A percentile compares a stretch with the other conserved stretches of the same genome.
phyloP scores from a whole-genome alignment of 352 stramenopile species.

The Phytopythium mirpurense region DNA sequence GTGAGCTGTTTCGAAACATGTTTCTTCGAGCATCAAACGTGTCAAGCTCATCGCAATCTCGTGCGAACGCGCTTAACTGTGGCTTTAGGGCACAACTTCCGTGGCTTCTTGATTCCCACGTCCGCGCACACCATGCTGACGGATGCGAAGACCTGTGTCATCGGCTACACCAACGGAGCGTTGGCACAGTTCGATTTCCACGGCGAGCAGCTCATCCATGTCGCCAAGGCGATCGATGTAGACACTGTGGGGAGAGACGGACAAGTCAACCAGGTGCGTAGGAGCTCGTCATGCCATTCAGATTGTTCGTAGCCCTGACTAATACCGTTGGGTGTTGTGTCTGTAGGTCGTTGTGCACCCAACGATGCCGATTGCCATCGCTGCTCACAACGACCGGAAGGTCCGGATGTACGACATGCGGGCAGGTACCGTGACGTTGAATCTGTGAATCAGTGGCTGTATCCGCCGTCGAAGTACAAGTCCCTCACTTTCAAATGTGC shows the following conservation, averaged over 20 bases:
- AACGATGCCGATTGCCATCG: conserved; percentile 80
- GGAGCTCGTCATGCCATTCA: neutral
- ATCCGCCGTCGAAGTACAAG: neutral
- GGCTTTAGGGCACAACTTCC: conserved; percentile 32
- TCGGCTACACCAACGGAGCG: conserved; percentile 68
- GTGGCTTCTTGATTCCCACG: conserved; percentile 57
- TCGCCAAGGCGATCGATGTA: conserved; percentile 61
- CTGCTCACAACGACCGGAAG: conserved; percentile 76
- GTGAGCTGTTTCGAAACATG: too few relatives aligned
- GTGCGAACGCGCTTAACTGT: neutral
- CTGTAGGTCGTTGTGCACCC: conserved; percentile 58
- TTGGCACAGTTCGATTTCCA: conserved; percentile 75
- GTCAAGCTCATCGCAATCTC: too few relatives aligned
- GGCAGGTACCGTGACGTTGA: conserved; percentile 23
- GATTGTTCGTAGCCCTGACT: neutral
- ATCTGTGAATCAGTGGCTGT: too few relatives aligned
- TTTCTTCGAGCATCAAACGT: too few relatives aligned
- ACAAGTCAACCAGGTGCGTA: conserved; percentile 73
- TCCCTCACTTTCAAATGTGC: neutral
- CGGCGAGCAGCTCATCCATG: conserved; percentile 70
- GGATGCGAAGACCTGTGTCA: conserved; percentile 75
- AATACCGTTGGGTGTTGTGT: neutral
- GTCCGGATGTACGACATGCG: conserved; percentile 87
- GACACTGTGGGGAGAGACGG: conserved; percentile 49
- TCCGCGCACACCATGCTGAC: conserved; percentile 67